Base-by-base conservation (phyloP, 768 basidiomycete genomes). In the Xerocomellus intermedius region DNA sequence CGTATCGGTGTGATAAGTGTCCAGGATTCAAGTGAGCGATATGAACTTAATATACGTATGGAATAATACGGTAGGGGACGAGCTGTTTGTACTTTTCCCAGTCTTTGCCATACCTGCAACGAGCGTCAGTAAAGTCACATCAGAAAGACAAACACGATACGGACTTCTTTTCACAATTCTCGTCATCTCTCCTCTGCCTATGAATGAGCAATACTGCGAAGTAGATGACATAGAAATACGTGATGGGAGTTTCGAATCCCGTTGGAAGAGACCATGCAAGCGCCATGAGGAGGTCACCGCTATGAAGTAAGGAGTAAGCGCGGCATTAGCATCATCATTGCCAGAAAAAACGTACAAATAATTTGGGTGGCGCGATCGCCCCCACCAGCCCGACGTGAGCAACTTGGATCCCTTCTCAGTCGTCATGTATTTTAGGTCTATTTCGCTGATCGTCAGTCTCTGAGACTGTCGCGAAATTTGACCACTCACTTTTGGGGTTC, bases 381-480 rank as follows among this genome's bases (percentile, higher is more conserved):
- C 96, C 97, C 97, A 99, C 97, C 97, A 98, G 8, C 97, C 97
- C 5, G 91, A 91, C 28, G 86, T 96, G 26, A 99, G 80, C 33
- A 99, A 79, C 70, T 93, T 97, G 3, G 91, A 87, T 14, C 97
- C 97, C 17, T 84, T 82, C 59, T 85, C 81, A 2, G 97, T 98
- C 39, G 82, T 78, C 69, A 98, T 82, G 65, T 74, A 95, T 58
- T 80, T 73, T 19, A 96, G 76, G 67, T 91, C 94, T 96, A 45
- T 44, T 26, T 44, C 30, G 1, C 17, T 17, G 8, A 43, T 30
- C n/a, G 41, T 67, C 48, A 58, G 26, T 36, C 30, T 32, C 46
- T 5, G 33, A 13, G 38, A 53, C 13, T 14, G 3, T 14, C 16
- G 44, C 19, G 19, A 8, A n/a, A 5, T 14, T 4, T n/a, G 17